A percentile compares a stretch with the other conserved stretches of the same genome.
phyloP scores from a whole-genome alignment of 176 grass and related monocot genomes.

The Puya raimondii region DNA sequence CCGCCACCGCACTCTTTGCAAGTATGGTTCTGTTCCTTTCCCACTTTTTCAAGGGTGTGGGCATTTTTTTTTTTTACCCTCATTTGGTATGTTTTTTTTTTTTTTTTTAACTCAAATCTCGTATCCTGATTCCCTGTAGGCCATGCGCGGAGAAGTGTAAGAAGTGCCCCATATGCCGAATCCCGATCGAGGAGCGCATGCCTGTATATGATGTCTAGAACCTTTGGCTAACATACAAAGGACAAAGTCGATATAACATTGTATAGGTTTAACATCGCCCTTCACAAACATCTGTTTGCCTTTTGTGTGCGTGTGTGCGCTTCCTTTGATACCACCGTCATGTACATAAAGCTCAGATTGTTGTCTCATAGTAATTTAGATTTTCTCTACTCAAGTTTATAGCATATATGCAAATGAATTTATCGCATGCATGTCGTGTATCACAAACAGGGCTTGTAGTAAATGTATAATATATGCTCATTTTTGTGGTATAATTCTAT shows the following conservation, averaged over 20 bases:
- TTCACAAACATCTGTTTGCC: too few species aligned
- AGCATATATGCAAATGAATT: too few species aligned
- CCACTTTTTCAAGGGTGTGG: neutral
- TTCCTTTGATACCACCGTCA: neutral
- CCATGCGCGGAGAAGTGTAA: constrained; percentile 89
- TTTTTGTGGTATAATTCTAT: too few species aligned
- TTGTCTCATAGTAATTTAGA: too few species aligned
- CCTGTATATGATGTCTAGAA: constrained; percentile 92
- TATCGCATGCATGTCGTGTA: too few species aligned
- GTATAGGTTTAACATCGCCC: constrained; percentile 1
- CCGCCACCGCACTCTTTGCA: constrained; percentile 86
- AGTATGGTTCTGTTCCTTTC: constrained; percentile 37
- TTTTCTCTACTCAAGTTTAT: too few species aligned
- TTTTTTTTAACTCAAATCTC: neutral
- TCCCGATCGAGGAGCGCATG: constrained; percentile 87
- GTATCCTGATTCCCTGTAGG: constrained; percentile 24
- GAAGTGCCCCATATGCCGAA: constrained; percentile 92
- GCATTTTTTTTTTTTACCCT: constrained; percentile 8
- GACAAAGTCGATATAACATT: neutral
- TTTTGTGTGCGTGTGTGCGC: neutral
- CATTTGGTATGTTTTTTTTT: neutral
- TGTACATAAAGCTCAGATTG: too few species aligned
- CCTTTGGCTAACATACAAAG: constrained; percentile 25
- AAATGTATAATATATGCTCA: too few species aligned
- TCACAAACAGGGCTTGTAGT: too few species aligned